phyloP scores from a whole-genome alignment of 192 early-diverging fungal species.

The Umbelopsis sp. region DNA sequence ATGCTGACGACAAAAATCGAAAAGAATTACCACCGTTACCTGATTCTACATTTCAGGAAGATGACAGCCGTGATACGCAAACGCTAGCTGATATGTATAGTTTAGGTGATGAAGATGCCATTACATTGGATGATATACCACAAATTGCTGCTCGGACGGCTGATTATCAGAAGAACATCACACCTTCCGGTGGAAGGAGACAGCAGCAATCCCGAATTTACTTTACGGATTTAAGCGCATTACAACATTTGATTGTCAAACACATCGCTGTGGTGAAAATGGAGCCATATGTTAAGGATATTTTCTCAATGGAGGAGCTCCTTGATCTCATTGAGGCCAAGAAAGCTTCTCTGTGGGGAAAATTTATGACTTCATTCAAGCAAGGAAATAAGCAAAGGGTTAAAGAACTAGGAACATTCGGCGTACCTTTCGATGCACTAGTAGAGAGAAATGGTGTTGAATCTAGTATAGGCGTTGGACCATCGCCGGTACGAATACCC shows the following conservation, averaged over 20 bases:
- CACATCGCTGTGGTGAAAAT: slow-evolving; percentile 81
- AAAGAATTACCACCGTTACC: slow-evolving; percentile 12
- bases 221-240: slow-evolving; percentile 68
- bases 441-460: slow-evolving; percentile 84
- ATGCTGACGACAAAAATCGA: not conserved
- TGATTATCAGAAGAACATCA: not conserved
- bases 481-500: slow-evolving; percentile 74
- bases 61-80: not conserved
- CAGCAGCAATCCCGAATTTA: slow-evolving; percentile 31
- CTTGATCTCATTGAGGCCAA: slow-evolving; percentile 74
- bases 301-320: slow-evolving; percentile 73
- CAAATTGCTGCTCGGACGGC: slow-evolving; percentile 18
- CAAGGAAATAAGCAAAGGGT: slow-evolving; percentile 47
- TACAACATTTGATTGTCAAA: slow-evolving; percentile 80
- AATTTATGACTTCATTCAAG: slow-evolving; percentile 67
- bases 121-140: slow-evolving; percentile 32
- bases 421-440: slow-evolving; percentile 83
- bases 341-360: slow-evolving; percentile 78
- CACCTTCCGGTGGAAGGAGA: not conserved
- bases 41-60: not conserved
- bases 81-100: slow-evolving; percentile 14
- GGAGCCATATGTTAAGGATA: slow-evolving; percentile 68
- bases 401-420: slow-evolving; percentile 81
- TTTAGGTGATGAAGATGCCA: slow-evolving; percentile 29
- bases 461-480: slow-evolving; percentile 67